phyloP scores from a whole-genome alignment of 23 red algal genomes.

The Gracilaria gracilis region DNA sequence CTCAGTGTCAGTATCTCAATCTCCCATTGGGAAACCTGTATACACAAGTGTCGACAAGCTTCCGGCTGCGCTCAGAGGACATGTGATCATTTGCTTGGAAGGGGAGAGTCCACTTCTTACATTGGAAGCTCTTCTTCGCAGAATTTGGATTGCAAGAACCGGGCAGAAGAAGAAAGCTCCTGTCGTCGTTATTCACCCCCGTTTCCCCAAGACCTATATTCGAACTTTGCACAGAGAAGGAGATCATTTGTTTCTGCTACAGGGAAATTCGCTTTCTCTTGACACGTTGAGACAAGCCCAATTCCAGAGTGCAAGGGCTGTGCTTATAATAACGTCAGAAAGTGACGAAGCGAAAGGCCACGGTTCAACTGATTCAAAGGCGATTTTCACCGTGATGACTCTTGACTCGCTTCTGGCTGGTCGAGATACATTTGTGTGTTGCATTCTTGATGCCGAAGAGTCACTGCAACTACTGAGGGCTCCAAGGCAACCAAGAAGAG shows the following conservation, averaged over 20 bases:
- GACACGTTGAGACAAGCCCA: conserved; percentile 79
- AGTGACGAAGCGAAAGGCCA: conserved; percentile 35
- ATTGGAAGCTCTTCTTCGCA: conserved; percentile 67
- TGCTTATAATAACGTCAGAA: conserved; percentile 79
- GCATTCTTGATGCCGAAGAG: conserved; percentile 76
- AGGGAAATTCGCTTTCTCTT: conserved; percentile 70
- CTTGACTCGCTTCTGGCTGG: conserved; percentile 76
- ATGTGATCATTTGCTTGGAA: conserved; percentile 79
- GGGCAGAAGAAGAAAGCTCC: conserved; percentile 62
- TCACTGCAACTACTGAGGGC: conserved; percentile 69
- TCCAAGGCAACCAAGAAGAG: conserved; percentile 58
- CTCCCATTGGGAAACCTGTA: conserved; percentile 5
- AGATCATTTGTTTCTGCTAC: conserved; percentile 63
- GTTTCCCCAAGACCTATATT: conserved; percentile 72
- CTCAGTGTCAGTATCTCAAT: neutral
- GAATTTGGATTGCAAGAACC: conserved; percentile 71
- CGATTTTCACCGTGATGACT: conserved; percentile 89
- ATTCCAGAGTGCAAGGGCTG: conserved; percentile 74
- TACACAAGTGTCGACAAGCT: conserved; percentile 75
- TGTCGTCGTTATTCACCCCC: conserved; percentile 79
- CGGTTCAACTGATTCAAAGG: conserved; percentile 72
- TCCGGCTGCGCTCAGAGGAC: conserved; percentile 70
- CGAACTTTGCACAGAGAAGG: conserved; percentile 45
- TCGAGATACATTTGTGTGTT: conserved; percentile 82
- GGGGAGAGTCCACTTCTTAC: conserved; percentile 67